A percentile compares a stretch with the other conserved stretches of the same genome.
Conservation (phyloP, 1,284 basidiomycete species). For the Fomitopsis palustris region DNA sequence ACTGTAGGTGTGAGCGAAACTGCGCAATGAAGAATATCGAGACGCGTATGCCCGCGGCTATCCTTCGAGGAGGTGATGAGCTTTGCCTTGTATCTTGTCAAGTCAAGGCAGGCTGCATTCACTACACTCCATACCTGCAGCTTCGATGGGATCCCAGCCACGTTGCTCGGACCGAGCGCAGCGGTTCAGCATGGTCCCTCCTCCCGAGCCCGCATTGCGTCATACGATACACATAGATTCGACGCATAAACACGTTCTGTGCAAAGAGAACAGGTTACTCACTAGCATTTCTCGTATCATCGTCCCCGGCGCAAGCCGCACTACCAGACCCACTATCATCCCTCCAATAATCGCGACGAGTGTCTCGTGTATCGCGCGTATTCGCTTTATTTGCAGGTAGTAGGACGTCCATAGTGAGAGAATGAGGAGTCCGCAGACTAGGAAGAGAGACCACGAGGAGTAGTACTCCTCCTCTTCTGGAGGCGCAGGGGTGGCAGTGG, state of each 20-base stretch:
- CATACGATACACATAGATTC: not conserved
- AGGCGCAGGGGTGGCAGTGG: conserved; percentile 36
- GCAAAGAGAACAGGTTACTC: conserved; percentile 34
- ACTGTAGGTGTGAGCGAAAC: too few relatives aligned
- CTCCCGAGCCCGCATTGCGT: too few relatives aligned
- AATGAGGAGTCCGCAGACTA: conserved; percentile 93
- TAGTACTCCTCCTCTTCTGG: conserved; percentile 86
- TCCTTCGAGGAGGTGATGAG: too few relatives aligned
- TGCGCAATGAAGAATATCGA: too few relatives aligned
- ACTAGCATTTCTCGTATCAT: conserved; percentile 98
- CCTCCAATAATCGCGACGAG: conserved; percentile 94
- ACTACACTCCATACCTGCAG: too few relatives aligned
- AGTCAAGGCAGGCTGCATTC: not conserved
- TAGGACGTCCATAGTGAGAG: conserved; percentile 96
- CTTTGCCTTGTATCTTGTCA: not conserved
- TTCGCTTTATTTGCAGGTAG: conserved; percentile 95
- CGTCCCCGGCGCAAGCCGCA: conserved; percentile 88
- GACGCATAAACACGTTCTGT: not conserved
- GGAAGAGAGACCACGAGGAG: conserved; percentile 91
- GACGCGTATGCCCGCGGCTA: too few relatives aligned
- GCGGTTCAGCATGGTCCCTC: not conserved
- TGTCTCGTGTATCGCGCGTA: conserved; percentile 96
- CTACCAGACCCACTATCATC: conserved; percentile 92
- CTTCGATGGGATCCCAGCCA: not conserved
- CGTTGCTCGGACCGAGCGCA: not conserved